Base-by-base conservation (phyloP, 2,329 filamentous ascomycete genomes). In the Tolypocladium sp. region DNA sequence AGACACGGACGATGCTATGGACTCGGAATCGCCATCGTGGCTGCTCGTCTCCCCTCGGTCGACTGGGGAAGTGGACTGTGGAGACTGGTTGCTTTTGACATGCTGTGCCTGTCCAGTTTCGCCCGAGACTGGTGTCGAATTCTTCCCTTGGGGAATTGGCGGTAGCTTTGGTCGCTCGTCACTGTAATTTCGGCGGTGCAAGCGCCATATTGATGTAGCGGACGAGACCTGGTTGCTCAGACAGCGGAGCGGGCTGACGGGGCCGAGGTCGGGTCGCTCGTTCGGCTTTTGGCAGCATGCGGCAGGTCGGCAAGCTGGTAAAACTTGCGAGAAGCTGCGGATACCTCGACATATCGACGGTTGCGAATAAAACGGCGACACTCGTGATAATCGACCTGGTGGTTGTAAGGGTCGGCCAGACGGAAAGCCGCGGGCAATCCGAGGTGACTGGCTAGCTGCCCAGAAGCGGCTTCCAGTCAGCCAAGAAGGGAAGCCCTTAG, bases 1-100 rank as follows among this genome's bases (percentile, higher is more conserved):
- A 40, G 82, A 83, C 67, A 85, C 72, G 35, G 82, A 80, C 52
- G 77, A 71, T 20, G 79, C 73, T 52, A 82, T 74, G 4, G 79
- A 76, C 62, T 80, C 77, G 25, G 66, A 58, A 40, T 70, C 66
- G 13, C 52, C 49, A 20, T 63, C 61, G 38, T 59, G 27, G n/a
- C 41, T 52, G 30, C 37, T 46, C n/a, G 63, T 33, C 20, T 64
- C 62, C 15, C 57, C 61, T 42, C 25, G 41, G 35, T 58, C 38
- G n/a, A 25, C 42, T 30, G 52, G 33, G 12, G 38, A 10, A 1
- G 30, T n/a, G 25, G 25, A 13, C 30, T 30, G 15, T 12, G 30
- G 22, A 15, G 15, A 27, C 17, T 22, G 25, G 27, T 33, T 17
- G 55, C 10, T 9, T 15, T 33, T 33, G 25, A 4, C 52, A 12